Percentiles rank a stretch among this genome's conserved stretches.
These are phyloP conservation scores for Chernovozyma sophiae-reginae DNA, from an alignment of 1,139 yeast genomes.

Conservation along the genomic window DNA sequence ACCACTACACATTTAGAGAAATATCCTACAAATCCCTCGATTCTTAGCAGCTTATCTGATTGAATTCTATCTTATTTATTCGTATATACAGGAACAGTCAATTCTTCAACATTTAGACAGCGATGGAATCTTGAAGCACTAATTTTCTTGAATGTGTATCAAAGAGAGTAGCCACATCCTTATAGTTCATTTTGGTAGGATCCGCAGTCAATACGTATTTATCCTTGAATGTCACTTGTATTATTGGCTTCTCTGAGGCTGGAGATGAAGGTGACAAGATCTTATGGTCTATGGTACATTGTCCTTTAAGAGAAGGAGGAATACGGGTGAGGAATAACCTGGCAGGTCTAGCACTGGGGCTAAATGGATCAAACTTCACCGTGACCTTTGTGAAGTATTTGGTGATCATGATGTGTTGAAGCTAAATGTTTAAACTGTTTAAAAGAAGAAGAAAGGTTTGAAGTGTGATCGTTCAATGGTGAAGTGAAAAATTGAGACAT, in stretches of 20 bases:
- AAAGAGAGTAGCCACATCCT: constrained; percentile 53
- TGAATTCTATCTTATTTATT: too few relatives aligned
- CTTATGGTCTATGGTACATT: constrained; percentile 51
- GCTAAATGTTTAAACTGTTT: too few relatives aligned
- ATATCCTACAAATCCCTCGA: too few relatives aligned
- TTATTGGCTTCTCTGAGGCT: constrained; percentile 45
- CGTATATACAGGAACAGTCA: too few relatives aligned
- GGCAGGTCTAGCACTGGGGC: constrained; percentile 72
- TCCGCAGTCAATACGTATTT: constrained; percentile 67
- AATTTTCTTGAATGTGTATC: constrained; percentile 71
- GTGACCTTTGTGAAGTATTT: constrained; percentile 76
- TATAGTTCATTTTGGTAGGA: constrained; percentile 51
- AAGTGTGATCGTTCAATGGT: too few relatives aligned
- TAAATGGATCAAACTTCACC: constrained; percentile 76
- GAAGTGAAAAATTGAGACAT: too few relatives aligned
- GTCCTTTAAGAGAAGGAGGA: constrained; percentile 61
- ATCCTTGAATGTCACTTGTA: constrained; percentile 79
- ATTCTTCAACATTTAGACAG: constrained; percentile 11
- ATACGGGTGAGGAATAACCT: constrained; percentile 75
- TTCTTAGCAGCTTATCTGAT: too few relatives aligned
- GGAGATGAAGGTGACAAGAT: constrained; percentile 42
- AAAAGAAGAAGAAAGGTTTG: too few relatives aligned
- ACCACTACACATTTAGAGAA: too few relatives aligned
- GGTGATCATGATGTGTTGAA: constrained; percentile 89
- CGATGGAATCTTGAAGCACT: constrained; percentile 61